Evolutionary conservation across 208 protist genomes (phyloP).

Genomic region (Crithidia sp.): DNA sequence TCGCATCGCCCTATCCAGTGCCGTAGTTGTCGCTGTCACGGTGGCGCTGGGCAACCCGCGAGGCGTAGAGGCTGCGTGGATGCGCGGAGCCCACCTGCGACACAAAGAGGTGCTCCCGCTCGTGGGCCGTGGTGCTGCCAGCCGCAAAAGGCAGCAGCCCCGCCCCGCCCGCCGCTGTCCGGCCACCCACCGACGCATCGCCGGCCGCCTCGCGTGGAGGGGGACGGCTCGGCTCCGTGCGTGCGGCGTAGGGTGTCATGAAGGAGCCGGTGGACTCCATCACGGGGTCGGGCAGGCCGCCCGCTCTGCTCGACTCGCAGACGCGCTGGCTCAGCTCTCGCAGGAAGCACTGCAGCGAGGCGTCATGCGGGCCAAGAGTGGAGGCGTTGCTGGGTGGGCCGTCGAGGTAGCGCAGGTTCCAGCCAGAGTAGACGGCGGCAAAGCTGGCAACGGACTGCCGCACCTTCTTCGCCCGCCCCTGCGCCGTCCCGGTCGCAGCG

Average conservation of each 20-base stretch:
- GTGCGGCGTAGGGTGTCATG: constrained; percentile 4
- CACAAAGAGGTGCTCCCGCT: constrained; percentile 76
- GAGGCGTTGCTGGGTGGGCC: constrained; percentile 6
- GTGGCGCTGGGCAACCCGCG: neutral
- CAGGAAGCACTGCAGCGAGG: constrained; percentile 36
- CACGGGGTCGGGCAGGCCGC: neutral
- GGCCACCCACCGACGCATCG: neutral
- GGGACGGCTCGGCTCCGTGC: constrained; percentile 9
- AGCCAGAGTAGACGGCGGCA: constrained; percentile 55
- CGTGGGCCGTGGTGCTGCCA: constrained; percentile 54
- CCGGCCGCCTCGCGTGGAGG: constrained; percentile 9
- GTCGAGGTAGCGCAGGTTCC: constrained; percentile 37
- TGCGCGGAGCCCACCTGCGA: constrained; percentile 42
- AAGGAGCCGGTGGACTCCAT: constrained; percentile 19
- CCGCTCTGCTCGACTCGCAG: constrained; percentile 8
- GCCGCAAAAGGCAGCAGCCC: constrained; percentile 16
- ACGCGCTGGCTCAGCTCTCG: constrained; percentile 30
- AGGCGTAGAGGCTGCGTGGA: neutral
- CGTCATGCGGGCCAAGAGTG: constrained; percentile 9
- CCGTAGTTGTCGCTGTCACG: constrained; percentile 22
- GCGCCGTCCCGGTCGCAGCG: constrained; percentile 13
- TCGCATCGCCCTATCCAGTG: constrained; percentile 12
- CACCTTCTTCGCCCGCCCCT: constrained; percentile 33
- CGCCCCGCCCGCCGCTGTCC: neutral
- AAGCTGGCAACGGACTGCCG: constrained; percentile 53